phyloP scores from a whole-genome alignment of 805 yeast species.

The Kodamaea restingae region DNA sequence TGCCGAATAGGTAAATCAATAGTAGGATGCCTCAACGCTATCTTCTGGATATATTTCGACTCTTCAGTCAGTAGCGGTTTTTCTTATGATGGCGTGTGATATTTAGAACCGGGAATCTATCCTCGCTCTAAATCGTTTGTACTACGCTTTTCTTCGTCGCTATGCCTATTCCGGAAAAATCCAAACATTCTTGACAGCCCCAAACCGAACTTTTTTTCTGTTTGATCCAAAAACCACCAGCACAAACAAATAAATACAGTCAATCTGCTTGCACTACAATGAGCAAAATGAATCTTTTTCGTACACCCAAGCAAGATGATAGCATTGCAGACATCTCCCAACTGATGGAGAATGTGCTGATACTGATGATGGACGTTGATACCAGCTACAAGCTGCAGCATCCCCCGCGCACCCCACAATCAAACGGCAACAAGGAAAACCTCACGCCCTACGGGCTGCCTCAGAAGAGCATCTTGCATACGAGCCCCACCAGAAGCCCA shows the following conservation, averaged over 20 bases:
- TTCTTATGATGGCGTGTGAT: no score
- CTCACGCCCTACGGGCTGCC: slow-evolving; percentile 36
- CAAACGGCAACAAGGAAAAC: slow-evolving; percentile 31
- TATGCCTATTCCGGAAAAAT: not conserved
- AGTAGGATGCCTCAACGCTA: no score
- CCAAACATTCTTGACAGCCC: not conserved
- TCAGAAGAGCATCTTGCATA: slow-evolving; percentile 33
- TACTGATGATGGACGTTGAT: slow-evolving; percentile 38
- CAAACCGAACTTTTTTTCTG: not conserved
- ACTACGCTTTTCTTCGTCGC: no score
- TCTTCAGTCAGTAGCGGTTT: no score
- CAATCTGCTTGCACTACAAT: not conserved
- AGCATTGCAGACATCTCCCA: slow-evolving; percentile 36
- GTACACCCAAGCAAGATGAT: slow-evolving; percentile 8
- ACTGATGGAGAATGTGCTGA: slow-evolving; percentile 41
- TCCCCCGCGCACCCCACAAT: slow-evolving; percentile 14
- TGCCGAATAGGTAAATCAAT: no score
- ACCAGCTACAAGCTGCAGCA: slow-evolving; percentile 22
- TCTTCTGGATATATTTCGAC: no score
- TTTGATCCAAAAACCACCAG: slow-evolving; percentile 6
- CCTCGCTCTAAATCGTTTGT: no score
- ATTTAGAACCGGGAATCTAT: no score
- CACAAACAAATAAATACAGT: slow-evolving; percentile 4
- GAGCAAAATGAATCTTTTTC: slow-evolving; percentile 5
- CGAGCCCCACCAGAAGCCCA: slow-evolving; percentile 18